Evolutionary conservation across 73 alveolate genomes (phyloP).

Genomic region (Tetrahymena elliotti): DNA sequence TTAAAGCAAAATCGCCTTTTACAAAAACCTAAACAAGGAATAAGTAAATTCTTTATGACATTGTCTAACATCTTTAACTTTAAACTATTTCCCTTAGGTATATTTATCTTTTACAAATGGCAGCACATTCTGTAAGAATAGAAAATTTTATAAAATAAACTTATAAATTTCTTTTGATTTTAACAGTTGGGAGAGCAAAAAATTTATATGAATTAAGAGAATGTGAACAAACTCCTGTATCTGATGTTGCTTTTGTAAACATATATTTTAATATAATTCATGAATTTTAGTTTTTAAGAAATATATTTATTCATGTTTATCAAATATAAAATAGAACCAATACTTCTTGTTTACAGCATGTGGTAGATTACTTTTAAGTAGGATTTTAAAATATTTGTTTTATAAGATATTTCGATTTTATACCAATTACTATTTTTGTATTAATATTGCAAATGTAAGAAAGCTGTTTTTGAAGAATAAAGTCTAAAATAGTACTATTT

Average conservation of each 20-base stretch:
- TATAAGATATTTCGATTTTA: neutral
- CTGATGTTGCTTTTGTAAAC: neutral
- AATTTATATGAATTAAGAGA: neutral
- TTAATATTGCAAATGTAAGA: neutral
- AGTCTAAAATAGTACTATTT: neutral
- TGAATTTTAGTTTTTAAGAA: too few species aligned
- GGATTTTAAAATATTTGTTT: neutral
- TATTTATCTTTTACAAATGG: neutral
- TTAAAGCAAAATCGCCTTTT: neutral
- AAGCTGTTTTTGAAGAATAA: neutral
- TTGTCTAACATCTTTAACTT: neutral
- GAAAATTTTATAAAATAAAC: neutral
- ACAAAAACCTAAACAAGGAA: neutral
- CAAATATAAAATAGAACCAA: neutral
- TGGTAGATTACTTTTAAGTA: neutral
- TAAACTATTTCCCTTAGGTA: neutral
- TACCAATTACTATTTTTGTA: neutral
- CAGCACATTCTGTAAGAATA: neutral
- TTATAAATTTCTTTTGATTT: neutral
- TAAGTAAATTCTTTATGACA: neutral
- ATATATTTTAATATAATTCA: neutral
- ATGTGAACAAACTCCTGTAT: neutral
- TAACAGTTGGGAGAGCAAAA: neutral
- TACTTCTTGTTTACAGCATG: neutral
- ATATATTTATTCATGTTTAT: too few species aligned